These are phyloP conservation scores for Saturnispora sanitii DNA, from an alignment of 805 yeast genomes.

Conservation along the genomic window DNA sequence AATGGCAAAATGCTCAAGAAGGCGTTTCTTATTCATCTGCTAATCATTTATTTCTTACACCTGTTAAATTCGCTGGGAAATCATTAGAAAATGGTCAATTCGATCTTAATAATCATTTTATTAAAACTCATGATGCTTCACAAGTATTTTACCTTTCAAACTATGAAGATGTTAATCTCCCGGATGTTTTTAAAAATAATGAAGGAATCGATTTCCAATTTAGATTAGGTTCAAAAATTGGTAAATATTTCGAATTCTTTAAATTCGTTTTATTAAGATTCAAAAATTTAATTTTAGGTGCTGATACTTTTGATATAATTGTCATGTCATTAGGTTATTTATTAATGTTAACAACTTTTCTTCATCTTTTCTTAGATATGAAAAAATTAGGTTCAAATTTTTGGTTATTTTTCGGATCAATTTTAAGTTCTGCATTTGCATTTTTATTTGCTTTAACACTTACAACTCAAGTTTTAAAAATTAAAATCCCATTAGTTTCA, in stretches of 20 bases:
- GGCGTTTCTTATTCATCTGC: conserved; percentile 32
- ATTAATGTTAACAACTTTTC: conserved; percentile 80
- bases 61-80: conserved; percentile 46
- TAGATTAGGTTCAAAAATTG: conserved; percentile 44
- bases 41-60: conserved; percentile 40
- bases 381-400: conserved; percentile 67
- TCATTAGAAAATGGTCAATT: no score
- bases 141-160: conserved; percentile 33
- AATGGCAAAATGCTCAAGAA: conserved; percentile 44
- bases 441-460: conserved; percentile 69
- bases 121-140: conserved; percentile 30
- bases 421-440: conserved; percentile 73
- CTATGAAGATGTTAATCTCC: conserved; percentile 18
- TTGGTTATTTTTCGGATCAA: conserved; percentile 76
- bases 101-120: conserved; percentile 34
- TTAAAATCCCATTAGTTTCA: conserved; percentile 59
- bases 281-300: conserved; percentile 44
- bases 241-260: conserved; percentile 46
- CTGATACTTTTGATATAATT: conserved; percentile 79
- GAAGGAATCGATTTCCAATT: conserved; percentile 46
- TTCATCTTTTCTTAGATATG: conserved; percentile 70
- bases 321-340: conserved; percentile 71
- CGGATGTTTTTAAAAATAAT: conserved; percentile 15
- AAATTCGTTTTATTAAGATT: conserved; percentile 32
- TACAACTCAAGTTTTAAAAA: conserved; percentile 44